phyloP scores from a whole-genome alignment of 1,284 basidiomycete genomes.

The Cryptococcus sp. region DNA sequence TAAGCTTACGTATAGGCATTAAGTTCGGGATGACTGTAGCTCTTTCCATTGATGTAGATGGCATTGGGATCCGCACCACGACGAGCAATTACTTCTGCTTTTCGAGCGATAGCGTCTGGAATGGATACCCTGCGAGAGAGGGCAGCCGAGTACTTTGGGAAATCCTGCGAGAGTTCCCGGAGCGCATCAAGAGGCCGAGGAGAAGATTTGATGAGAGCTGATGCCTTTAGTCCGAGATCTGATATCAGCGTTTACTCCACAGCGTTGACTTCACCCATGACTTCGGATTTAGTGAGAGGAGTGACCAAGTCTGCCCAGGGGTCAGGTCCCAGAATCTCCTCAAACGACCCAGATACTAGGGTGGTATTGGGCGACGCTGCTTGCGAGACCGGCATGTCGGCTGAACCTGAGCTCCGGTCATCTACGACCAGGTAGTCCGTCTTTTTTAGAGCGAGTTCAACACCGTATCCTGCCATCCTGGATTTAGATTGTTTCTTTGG shows the following conservation, averaged over 20 bases:
- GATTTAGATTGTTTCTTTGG: slow-evolving; percentile 14
- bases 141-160: slow-evolving; percentile 74
- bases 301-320: slow-evolving; percentile 54
- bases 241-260: neutral
- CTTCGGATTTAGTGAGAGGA: slow-evolving; percentile 62
- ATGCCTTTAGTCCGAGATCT: slow-evolving; percentile 70
- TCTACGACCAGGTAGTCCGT: slow-evolving; percentile 94
- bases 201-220: slow-evolving; percentile 66
- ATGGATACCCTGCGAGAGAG: slow-evolving; percentile 61
- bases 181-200: slow-evolving; percentile 60
- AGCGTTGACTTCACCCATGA: slow-evolving; percentile 52
- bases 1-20: slow-evolving; percentile 60
- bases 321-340: slow-evolving; percentile 33
- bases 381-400: neutral
- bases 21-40: slow-evolving; percentile 60
- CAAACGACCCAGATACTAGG: slow-evolving; percentile 12
- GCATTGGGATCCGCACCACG: slow-evolving; percentile 21
- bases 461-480: slow-evolving; percentile 81
- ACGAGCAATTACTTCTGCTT: slow-evolving; percentile 55
- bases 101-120: slow-evolving; percentile 52
- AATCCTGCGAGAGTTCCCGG: slow-evolving; percentile 72
- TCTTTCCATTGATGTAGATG: slow-evolving; percentile 74
- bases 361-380: neutral
- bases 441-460: slow-evolving; percentile 89
- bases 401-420: slow-evolving; percentile 54